Evolutionary conservation across 179 eudicot genomes (phyloP).

Genomic region (Drosera spatulata): DNA sequence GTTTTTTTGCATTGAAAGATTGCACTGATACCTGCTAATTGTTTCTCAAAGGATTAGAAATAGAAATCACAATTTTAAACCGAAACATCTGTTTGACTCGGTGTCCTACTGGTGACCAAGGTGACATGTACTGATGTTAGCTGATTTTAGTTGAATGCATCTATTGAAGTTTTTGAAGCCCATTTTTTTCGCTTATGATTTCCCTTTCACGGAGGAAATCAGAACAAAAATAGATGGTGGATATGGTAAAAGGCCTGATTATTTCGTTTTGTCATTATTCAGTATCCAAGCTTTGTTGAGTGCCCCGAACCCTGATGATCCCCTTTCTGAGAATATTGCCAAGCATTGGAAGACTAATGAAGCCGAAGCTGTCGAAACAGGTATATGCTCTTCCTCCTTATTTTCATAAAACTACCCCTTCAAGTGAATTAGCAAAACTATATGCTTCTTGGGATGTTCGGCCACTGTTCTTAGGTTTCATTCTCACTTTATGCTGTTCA

Average conservation of each 20-base stretch:
- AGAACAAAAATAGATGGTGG: background rate
- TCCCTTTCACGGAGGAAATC: background rate
- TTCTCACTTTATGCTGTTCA: background rate
- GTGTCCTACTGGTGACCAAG: too few relatives aligned
- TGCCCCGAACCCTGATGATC: constrained; percentile 77
- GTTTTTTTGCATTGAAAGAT: too few relatives aligned
- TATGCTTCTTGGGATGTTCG: background rate
- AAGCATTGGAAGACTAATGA: constrained; percentile 74
- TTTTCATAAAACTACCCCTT: background rate
- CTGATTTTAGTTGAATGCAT: too few relatives aligned
- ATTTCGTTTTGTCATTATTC: background rate
- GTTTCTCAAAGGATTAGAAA: too few relatives aligned
- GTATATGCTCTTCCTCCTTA: constrained; percentile 12
- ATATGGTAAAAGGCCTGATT: background rate
- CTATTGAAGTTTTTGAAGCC: too few relatives aligned
- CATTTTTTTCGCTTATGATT: background rate
- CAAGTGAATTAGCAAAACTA: too few relatives aligned
- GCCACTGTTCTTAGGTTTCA: background rate
- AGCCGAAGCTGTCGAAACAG: constrained; percentile 68
- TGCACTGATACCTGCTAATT: too few relatives aligned
- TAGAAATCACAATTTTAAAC: too few relatives aligned
- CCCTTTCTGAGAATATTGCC: constrained; percentile 71
- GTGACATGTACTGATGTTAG: too few relatives aligned
- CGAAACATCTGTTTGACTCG: too few relatives aligned
- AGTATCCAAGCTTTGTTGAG: constrained; percentile 75